A percentile compares a stretch with the other conserved stretches of the same genome.
These are phyloP conservation scores for Piper betle DNA, from an alignment of 164 flowering plant species.

Conservation along the genomic window DNA sequence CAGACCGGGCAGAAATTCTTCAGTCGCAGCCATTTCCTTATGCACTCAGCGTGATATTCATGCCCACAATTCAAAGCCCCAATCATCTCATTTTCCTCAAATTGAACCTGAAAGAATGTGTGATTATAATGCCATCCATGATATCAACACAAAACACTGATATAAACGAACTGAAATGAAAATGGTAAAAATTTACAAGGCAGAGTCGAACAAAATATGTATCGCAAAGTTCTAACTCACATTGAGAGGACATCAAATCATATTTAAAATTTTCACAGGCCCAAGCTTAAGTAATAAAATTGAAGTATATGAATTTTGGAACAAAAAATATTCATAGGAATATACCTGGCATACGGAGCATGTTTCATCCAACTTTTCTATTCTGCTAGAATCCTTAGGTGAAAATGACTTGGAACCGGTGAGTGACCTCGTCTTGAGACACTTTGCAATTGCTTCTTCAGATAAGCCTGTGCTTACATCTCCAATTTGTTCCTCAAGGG, in stretches of 20 bases:
- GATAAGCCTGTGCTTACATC: conserved; percentile 60
- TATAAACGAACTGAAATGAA: neutral
- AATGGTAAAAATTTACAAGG: no score
- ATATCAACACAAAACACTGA: neutral
- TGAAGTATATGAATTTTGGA: no score
- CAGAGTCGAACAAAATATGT: no score
- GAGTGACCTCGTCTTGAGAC: conserved; percentile 40
- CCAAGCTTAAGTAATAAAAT: no score
- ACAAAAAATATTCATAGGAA: no score
- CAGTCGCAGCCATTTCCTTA: conserved; percentile 64
- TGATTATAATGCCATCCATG: neutral
- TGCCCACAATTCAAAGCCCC: conserved; percentile 75
- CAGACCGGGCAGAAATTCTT: conserved; percentile 90
- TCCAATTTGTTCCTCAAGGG: conserved; percentile 73
- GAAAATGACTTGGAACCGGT: conserved; percentile 14
- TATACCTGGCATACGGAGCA: conserved; percentile 86
- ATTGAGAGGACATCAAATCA: no score
- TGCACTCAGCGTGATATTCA: conserved; percentile 71
- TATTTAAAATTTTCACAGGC: no score
- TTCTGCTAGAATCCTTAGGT: conserved; percentile 21
- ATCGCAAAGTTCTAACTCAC: no score
- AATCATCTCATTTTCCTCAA: conserved; percentile 30
- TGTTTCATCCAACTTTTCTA: conserved; percentile 29
- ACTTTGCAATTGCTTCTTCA: conserved; percentile 35
- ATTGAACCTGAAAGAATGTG: conserved; percentile 33